phyloP scores from a whole-genome alignment of 768 basidiomycete genomes.

The Rhodotorula kratochvilovae region DNA sequence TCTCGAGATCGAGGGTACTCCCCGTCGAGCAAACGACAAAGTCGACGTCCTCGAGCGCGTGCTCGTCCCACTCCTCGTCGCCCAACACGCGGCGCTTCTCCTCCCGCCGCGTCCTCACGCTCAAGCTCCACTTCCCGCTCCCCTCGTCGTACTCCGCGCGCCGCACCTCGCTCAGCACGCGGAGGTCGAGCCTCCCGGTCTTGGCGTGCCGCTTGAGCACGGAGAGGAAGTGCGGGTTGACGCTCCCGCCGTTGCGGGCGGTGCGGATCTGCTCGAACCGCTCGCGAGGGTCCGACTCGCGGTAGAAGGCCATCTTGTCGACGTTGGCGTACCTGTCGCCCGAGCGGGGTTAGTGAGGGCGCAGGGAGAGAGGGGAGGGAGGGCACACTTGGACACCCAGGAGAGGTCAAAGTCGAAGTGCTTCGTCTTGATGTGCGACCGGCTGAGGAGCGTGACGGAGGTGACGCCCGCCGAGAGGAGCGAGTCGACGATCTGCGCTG shows the following conservation, averaged over 20 bases:
- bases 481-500: constrained; percentile 43
- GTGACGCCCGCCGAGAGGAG: constrained; percentile 33
- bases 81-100: neutral
- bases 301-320: constrained; percentile 37
- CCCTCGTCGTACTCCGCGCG: neutral
- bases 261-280: constrained; percentile 22
- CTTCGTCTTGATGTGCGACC: constrained; percentile 34
- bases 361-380: neutral
- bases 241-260: constrained; percentile 38
- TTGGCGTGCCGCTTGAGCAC: constrained; percentile 30
- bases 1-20: constrained; percentile 26
- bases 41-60: constrained; percentile 10
- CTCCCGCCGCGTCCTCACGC: neutral
- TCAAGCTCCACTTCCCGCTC: constrained; percentile 7
- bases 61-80: neutral
- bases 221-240: constrained; percentile 36
- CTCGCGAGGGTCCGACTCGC: constrained; percentile 17
- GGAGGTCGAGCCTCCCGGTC: constrained; percentile 15
- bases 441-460: constrained; percentile 35
- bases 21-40: constrained; percentile 35
- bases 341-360: neutral
- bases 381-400: neutral
- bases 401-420: constrained; percentile 35
- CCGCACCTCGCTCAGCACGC: constrained; percentile 1
- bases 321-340: constrained; percentile 39